A percentile compares a stretch with the other conserved stretches of the same genome.
phyloP scores from a whole-genome alignment of 73 alveolate genomes.

The Paramecium sonneborni region DNA sequence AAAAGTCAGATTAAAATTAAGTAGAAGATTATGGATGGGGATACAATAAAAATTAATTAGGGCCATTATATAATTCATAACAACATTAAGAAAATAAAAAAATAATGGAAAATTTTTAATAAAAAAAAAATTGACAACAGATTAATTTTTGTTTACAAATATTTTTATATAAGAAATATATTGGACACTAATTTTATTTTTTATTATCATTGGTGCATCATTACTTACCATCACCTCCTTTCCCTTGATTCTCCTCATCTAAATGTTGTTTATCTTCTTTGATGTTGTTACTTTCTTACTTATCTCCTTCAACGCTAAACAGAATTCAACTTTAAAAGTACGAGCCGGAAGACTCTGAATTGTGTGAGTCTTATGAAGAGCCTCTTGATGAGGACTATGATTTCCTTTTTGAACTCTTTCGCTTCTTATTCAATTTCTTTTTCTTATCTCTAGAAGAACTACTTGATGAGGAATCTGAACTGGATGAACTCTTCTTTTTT shows the following conservation, averaged over 20 bases:
- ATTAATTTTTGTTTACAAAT: neutral
- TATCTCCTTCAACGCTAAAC: slow-evolving; percentile 41
- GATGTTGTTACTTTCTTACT: neutral
- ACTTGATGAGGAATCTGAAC: slow-evolving; percentile 22
- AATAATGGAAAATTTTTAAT: neutral
- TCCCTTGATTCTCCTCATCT: slow-evolving; percentile 7
- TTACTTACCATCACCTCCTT: slow-evolving; percentile 29
- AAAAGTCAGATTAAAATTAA: neutral
- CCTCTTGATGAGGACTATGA: slow-evolving; percentile 45
- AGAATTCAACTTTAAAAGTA: slow-evolving; percentile 47
- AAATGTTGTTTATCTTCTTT: neutral
- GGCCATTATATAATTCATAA: neutral
- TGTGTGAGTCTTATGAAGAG: slow-evolving; percentile 40
- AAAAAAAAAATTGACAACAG: neutral
- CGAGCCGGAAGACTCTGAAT: slow-evolving; percentile 57
- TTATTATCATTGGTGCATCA: slow-evolving; percentile 9
- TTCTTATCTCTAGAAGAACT: slow-evolving; percentile 42
- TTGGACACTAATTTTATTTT: slow-evolving; percentile 21
- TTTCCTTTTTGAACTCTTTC: neutral
- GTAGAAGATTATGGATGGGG: neutral
- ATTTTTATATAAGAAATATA: neutral
- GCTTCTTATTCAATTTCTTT: slow-evolving; percentile 43
- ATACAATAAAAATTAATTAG: neutral
- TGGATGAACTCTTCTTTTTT: slow-evolving; percentile 50
- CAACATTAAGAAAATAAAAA: neutral